Base-by-base conservation (phyloP, 2,329 filamentous ascomycete genomes). In the Calonectria pauciramosa region DNA sequence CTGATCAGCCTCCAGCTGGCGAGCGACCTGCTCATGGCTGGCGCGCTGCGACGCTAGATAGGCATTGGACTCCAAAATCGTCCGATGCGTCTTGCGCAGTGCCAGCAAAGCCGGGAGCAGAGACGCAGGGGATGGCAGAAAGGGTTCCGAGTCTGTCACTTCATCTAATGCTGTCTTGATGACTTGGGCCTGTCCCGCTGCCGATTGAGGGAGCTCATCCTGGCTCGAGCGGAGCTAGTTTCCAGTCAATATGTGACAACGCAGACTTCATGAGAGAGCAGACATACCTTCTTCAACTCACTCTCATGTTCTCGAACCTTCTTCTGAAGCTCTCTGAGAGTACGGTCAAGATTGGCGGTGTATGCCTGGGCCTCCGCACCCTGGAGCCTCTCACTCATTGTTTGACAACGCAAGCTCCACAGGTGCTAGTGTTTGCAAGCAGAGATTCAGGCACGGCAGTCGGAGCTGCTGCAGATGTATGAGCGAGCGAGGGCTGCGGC, bases 91-190 rank as follows among this genome's bases (percentile, higher is more conserved):
- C 79, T 90, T 92, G 67, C 93, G 92, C 69, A 95, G 85, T 8
- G 95, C 94, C 51, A 97, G 83, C 6, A 97, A 87, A 9, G 93
- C 91, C 4, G 94, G 94, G 9, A 97, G 84, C 8, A 93, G 88
- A 26, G 95, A 96, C 65, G 90, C 91, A 13, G 91, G 86, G 30
- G 89, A 87, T 3, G 95, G 94, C 28, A 96, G 86, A 78, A 92
- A 91, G 11, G 93, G 93, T 67, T 92, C 89, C 18, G 89, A 88
- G 54, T 90, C 86, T 16, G 91, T 89, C 60, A 95, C 86, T 20
- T 90, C 88, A 68, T 91, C 89, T 79, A 96, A 95, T 4, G 94
- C 94, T 65, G 88, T 86, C 79, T 91, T 92, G 81, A 96, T 88
- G 49, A 91, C 85, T 44, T 77, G 77, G 20, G 81, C 79, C 66